phyloP scores from a whole-genome alignment of 2,329 filamentous ascomycete species.

The Dactylonectria estremocensis region DNA sequence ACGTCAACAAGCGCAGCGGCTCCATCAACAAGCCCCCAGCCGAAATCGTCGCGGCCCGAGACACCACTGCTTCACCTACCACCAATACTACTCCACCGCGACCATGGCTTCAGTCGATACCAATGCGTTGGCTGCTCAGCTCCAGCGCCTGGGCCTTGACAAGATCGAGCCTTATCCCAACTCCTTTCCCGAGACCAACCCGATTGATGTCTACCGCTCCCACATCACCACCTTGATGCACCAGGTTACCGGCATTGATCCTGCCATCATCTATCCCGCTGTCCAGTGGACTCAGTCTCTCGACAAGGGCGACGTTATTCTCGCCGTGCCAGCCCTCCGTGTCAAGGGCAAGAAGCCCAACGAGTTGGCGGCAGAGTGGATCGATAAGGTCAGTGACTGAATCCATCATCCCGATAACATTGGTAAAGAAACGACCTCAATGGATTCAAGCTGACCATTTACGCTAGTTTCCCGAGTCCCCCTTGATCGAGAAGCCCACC shows the following conservation, averaged over 20 bases:
- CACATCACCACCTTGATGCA: conserved; percentile 80
- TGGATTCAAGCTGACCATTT: conserved; percentile 24
- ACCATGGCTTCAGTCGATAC: conserved; percentile 41
- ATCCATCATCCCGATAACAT: background rate
- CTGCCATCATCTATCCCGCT: conserved; percentile 79
- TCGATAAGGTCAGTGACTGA: conserved; percentile 64
- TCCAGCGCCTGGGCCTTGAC: conserved; percentile 42
- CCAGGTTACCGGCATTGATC: conserved; percentile 79
- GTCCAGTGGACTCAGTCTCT: conserved; percentile 85
- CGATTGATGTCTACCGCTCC: conserved; percentile 84
- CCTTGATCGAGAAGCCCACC: conserved; percentile 79
- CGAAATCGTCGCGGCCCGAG: conserved; percentile 13
- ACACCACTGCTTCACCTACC: background rate
- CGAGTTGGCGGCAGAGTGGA: conserved; percentile 74
- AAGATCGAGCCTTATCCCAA: conserved; percentile 61
- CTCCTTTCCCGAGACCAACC: conserved; percentile 79
- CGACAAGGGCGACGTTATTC: conserved; percentile 86
- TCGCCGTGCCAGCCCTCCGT: conserved; percentile 85
- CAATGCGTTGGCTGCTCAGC: conserved; percentile 47
- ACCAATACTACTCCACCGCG: conserved; percentile 35
- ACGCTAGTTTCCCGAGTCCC: conserved; percentile 78
- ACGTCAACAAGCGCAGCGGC: background rate
- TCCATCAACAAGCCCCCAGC: conserved; percentile 7
- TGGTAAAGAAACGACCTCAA: conserved; percentile 3
- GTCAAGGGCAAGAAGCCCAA: conserved; percentile 79